Evolutionary conservation across 495 filamentous ascomycete species (phyloP).

Genomic region (Sabuloglossum arenarium): DNA sequence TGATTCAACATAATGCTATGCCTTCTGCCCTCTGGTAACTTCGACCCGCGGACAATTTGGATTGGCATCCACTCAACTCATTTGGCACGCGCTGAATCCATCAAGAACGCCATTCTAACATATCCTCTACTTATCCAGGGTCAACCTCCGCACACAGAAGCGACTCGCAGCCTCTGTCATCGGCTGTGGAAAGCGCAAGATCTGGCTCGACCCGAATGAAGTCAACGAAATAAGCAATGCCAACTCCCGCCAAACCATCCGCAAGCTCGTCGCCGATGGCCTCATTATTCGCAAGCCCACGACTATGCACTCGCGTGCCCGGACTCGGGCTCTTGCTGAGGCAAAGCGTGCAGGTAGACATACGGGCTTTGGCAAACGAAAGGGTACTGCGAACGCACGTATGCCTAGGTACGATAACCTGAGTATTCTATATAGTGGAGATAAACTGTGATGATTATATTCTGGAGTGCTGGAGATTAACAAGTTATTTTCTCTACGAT

Average conservation of each 20-base stretch:
- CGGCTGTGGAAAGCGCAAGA: conserved; percentile 97
- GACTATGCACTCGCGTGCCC: conserved; percentile 95
- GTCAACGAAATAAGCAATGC: conserved; percentile 98
- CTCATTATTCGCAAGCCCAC: conserved; percentile 99
- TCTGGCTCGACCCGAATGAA: conserved; percentile 99
- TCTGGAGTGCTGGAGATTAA: neutral
- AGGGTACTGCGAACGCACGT: conserved; percentile 98
- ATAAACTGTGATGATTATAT: neutral
- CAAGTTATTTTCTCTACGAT: conserved; percentile 8
- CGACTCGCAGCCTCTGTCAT: conserved; percentile 95
- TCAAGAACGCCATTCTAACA: conserved; percentile 1
- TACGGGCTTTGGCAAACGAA: conserved; percentile 98
- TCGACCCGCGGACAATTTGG: neutral
- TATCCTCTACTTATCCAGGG: conserved; percentile 36
- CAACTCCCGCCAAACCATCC: conserved; percentile 99
- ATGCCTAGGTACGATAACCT: conserved; percentile 69
- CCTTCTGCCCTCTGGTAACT: neutral
- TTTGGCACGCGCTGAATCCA: neutral
- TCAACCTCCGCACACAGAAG: conserved; percentile 99
- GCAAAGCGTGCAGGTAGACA: conserved; percentile 86
- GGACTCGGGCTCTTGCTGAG: conserved; percentile 76
- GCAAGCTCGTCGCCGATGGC: conserved; percentile 99
- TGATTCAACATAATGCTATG: neutral
- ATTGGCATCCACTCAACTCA: neutral
- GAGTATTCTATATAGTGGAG: neutral